Percentiles rank a stretch among this genome's conserved stretches.
Conservation (phyloP, 805 yeast genomes). For the Cyberlindnera nakhonratchasimensis region DNA sequence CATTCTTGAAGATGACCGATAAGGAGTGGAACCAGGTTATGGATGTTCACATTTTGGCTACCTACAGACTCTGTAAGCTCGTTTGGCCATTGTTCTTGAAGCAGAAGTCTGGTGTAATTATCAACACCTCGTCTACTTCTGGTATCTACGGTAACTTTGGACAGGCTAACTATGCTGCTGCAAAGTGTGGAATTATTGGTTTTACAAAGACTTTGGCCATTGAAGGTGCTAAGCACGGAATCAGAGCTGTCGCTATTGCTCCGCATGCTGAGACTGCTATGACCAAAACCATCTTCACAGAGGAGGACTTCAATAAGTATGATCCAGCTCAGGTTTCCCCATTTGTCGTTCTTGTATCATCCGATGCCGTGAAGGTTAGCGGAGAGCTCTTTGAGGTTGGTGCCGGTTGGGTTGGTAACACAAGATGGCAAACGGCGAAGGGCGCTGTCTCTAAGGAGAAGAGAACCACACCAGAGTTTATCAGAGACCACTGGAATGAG, state of each 20-base stretch:
- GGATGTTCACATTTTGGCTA: conserved; percentile 78
- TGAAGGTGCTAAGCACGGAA: conserved; percentile 80
- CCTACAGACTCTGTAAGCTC: conserved; percentile 76
- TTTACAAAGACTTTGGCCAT: conserved; percentile 81
- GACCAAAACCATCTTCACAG: conserved; percentile 85
- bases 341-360: conserved; percentile 71
- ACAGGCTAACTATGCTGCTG: conserved; percentile 93
- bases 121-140: conserved; percentile 91
- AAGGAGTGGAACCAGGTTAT: conserved; percentile 79
- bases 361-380: conserved; percentile 62
- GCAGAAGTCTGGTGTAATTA: conserved; percentile 75
- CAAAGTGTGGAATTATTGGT: conserved; percentile 86
- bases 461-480: conserved; percentile 58
- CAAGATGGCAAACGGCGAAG: conserved; percentile 91
- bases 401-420: conserved; percentile 94
- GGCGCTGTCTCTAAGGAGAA: conserved; percentile 63
- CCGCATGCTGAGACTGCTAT: conserved; percentile 98
- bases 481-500: conserved; percentile 62
- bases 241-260: conserved; percentile 79
- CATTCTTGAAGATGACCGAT: conserved; percentile 80
- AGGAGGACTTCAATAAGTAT: conserved; percentile 75
- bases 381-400: conserved; percentile 92
- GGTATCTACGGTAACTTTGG: conserved; percentile 98
- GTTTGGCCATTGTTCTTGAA: conserved; percentile 89
- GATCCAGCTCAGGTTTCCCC: conserved; percentile 92